Evolutionary conservation across 1,284 basidiomycete species (phyloP), one percentile per base, ranked within the genome.

Genomic region (Irpex lacteus): DNA sequence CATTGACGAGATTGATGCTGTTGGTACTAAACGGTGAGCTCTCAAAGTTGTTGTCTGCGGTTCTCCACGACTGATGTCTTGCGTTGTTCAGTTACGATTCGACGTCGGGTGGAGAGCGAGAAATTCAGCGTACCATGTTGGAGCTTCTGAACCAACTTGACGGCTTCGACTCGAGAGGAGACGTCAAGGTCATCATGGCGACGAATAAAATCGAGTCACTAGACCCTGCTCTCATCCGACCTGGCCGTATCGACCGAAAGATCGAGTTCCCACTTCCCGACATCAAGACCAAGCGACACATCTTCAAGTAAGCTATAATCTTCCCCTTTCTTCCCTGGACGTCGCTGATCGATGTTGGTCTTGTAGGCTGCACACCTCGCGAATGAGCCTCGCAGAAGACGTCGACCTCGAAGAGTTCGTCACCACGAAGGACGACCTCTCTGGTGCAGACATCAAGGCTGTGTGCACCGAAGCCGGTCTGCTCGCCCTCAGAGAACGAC

Each of bases 91-190:
- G 91, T 66, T 94, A 99, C 76, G 98, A 99, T 71, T 97, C 95
- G 47, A 97, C 96, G 66, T 98, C 96, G 34, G 95, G 95, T 55
- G 98, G 98, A 68, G 97, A 99, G 79, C 90, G 97, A 67, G 98
- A 99, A 81, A 98, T 99, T 70, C 98, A 99, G 76, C 88, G 98
- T 64, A 99, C 98, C 53, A 99, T 99, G 98, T 84, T 99, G 76
- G 98, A 99, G 75, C 84, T 99, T 60, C 85, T 99, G 53, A 99
- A 98, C 77, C 98, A 99, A 78, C 85, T 99, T 54, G 98, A 99
- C 74, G 98, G 98, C 49, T 99, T 99, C 79, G 98, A 99, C 76
- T 96, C 95, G n/a, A 88, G 96, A 65, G 96, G 96, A 37, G 97
- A 99, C 75, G 97, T 99, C 68, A 99, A 99, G 80, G 96, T 98